phyloP scores from a whole-genome alignment of 2,329 filamentous ascomycete species.

The Nothopassalora personata region DNA sequence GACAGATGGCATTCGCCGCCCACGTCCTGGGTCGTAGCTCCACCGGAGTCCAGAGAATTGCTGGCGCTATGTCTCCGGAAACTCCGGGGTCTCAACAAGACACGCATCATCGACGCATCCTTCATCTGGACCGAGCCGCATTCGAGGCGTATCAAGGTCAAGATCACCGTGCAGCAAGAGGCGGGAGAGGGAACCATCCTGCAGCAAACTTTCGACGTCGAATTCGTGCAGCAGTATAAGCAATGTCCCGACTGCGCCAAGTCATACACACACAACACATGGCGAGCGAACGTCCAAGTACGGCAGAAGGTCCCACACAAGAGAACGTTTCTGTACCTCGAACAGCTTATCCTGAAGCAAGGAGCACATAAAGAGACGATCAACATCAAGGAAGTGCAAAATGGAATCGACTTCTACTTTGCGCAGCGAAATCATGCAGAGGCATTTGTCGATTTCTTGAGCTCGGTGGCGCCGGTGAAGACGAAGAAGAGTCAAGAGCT shows the following conservation, averaged over 20 bases:
- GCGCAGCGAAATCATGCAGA: slow-evolving; percentile 84
- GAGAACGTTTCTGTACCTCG: slow-evolving; percentile 74
- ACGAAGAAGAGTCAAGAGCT: slow-evolving; percentile 85
- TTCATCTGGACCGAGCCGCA: slow-evolving; percentile 99
- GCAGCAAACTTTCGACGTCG: slow-evolving; percentile 92
- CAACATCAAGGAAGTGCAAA: slow-evolving; percentile 96
- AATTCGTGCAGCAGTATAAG: slow-evolving; percentile 83
- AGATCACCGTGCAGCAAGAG: slow-evolving; percentile 83
- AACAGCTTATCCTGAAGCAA: slow-evolving; percentile 95
- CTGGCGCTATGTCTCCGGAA: slow-evolving; percentile 87
- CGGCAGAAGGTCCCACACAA: slow-evolving; percentile 97
- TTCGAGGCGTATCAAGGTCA: slow-evolving; percentile 85
- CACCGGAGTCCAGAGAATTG: slow-evolving; percentile 84
- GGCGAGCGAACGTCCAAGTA: slow-evolving; percentile 89
- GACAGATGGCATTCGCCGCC: slow-evolving; percentile 90
- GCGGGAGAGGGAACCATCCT: slow-evolving; percentile 63
- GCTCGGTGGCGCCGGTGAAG: slow-evolving; percentile 71
- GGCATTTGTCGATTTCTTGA: slow-evolving; percentile 85
- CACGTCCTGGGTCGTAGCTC: slow-evolving; percentile 75
- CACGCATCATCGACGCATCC: slow-evolving; percentile 88
- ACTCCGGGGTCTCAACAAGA: slow-evolving; percentile 77
- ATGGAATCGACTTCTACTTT: slow-evolving; percentile 96
- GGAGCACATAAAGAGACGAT: slow-evolving; percentile 86
- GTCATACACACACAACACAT: slow-evolving; percentile 93
- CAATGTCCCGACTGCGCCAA: slow-evolving; percentile 95